Evolutionary conservation across 768 basidiomycete genomes (phyloP).

Genomic region (Phaeotremella fagi): DNA sequence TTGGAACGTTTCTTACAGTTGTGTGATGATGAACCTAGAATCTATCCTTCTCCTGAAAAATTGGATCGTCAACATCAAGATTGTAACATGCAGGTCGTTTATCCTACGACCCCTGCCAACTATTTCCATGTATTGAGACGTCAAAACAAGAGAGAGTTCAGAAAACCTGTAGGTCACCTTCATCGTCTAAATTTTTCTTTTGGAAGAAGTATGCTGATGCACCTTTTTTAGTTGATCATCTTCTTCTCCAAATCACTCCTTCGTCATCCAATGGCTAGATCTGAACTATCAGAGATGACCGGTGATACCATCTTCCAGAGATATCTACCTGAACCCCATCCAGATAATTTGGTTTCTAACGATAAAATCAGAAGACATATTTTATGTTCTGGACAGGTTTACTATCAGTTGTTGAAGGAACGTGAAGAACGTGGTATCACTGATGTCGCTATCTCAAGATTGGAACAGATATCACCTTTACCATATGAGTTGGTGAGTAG

Average conservation of each 20-base stretch:
- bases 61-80: slow-evolving; percentile 94
- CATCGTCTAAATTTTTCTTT: neutral
- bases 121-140: slow-evolving; percentile 97
- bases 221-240: slow-evolving; percentile 64
- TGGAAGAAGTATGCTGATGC: slow-evolving; percentile 2
- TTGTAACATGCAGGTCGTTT: slow-evolving; percentile 98
- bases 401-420: slow-evolving; percentile 80
- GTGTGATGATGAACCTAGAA: slow-evolving; percentile 91
- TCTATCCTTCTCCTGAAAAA: slow-evolving; percentile 83
- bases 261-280: slow-evolving; percentile 88
- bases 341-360: slow-evolving; percentile 65
- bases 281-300: slow-evolving; percentile 78
- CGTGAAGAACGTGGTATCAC: slow-evolving; percentile 86
- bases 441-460: slow-evolving; percentile 85
- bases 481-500: slow-evolving; percentile 81
- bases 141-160: slow-evolving; percentile 95
- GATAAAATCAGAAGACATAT: slow-evolving; percentile 89
- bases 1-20: slow-evolving; percentile 96
- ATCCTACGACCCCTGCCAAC: slow-evolving; percentile 96
- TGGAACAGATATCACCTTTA: slow-evolving; percentile 95
- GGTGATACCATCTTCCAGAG: slow-evolving; percentile 88
- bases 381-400: slow-evolving; percentile 94
- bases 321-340: slow-evolving; percentile 78
- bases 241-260: slow-evolving; percentile 98
- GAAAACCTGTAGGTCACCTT: slow-evolving; percentile 70